phyloP scores from a whole-genome alignment of 2,329 filamentous ascomycete genomes.

The Trichoderma breve region DNA sequence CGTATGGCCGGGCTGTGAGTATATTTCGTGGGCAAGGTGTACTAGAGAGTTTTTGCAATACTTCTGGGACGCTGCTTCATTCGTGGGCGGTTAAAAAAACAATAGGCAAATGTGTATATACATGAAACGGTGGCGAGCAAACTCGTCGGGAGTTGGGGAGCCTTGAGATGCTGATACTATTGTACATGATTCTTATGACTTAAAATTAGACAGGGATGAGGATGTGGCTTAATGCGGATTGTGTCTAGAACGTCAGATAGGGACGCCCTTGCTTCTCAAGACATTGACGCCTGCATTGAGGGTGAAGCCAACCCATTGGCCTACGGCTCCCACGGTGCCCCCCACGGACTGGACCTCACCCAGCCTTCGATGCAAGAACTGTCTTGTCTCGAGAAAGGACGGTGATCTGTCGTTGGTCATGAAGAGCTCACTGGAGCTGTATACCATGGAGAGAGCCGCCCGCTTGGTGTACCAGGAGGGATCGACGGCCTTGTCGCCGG shows the following conservation, averaged over 20 bases:
- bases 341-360: slow-evolving; percentile 66
- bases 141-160: background rate
- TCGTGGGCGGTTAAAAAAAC: background rate
- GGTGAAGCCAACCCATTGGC: slow-evolving; percentile 81
- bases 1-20: background rate
- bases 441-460: slow-evolving; percentile 54
- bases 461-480: slow-evolving; percentile 78
- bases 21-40: background rate
- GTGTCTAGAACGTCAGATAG: slow-evolving; percentile 55
- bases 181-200: slow-evolving; percentile 16
- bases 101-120: slow-evolving; percentile 7
- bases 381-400: slow-evolving; percentile 72
- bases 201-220: background rate
- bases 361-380: slow-evolving; percentile 74
- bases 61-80: background rate
- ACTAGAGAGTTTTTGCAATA: background rate
- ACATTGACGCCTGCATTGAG: slow-evolving; percentile 75
- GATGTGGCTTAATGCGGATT: background rate
- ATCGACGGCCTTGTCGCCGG: slow-evolving; percentile 80
- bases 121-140: background rate
- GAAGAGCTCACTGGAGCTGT: slow-evolving; percentile 78
- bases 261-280: slow-evolving; percentile 80
- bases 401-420: slow-evolving; percentile 85
- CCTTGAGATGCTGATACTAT: slow-evolving; percentile 5
- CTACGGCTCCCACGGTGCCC: slow-evolving; percentile 59